These are phyloP conservation scores for Cyamopsis tetragonoloba DNA, from an alignment of 306 rosid genomes.

Conservation along the genomic window DNA sequence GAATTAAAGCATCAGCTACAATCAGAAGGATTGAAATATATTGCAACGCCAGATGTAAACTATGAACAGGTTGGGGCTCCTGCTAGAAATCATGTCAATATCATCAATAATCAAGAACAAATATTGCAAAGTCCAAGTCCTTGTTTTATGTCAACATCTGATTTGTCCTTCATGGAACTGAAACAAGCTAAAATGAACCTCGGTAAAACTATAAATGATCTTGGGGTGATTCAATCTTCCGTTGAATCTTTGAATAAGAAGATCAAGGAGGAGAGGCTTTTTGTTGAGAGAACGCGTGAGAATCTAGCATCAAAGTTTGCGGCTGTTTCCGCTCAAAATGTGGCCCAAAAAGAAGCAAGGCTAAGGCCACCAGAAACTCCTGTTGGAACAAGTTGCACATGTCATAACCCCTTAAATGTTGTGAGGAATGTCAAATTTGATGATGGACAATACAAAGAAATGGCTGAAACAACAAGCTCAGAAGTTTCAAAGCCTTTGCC, in stretches of 20 bases:
- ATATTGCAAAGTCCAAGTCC: slow-evolving; percentile 45
- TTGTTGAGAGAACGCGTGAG: slow-evolving; percentile 66
- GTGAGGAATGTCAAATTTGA: slow-evolving; percentile 19
- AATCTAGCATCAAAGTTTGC: slow-evolving; percentile 59
- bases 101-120: slow-evolving; percentile 30
- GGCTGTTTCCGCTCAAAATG: slow-evolving; percentile 54
- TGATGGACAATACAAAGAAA: slow-evolving; percentile 28
- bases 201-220: slow-evolving; percentile 76
- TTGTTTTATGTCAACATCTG: slow-evolving; percentile 41
- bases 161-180: slow-evolving; percentile 62
- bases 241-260: slow-evolving; percentile 77
- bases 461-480: slow-evolving; percentile 30
- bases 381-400: slow-evolving; percentile 20
- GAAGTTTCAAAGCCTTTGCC: slow-evolving; percentile 33
- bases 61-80: slow-evolving; percentile 38
- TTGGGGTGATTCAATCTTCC: slow-evolving; percentile 75
- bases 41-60: slow-evolving; percentile 29
- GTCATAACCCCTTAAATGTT: slow-evolving; percentile 25
- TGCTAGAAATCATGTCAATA: slow-evolving; percentile 26
- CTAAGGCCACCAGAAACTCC: slow-evolving; percentile 25
- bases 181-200: slow-evolving; percentile 77
- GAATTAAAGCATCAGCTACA: slow-evolving; percentile 79
- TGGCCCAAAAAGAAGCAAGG: slow-evolving; percentile 31
- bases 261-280: slow-evolving; percentile 67
- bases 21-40: slow-evolving; percentile 62